These are phyloP conservation scores for Parascedosporium putredinis DNA, from an alignment of 2,329 filamentous ascomycete species.

Conservation along the genomic window DNA sequence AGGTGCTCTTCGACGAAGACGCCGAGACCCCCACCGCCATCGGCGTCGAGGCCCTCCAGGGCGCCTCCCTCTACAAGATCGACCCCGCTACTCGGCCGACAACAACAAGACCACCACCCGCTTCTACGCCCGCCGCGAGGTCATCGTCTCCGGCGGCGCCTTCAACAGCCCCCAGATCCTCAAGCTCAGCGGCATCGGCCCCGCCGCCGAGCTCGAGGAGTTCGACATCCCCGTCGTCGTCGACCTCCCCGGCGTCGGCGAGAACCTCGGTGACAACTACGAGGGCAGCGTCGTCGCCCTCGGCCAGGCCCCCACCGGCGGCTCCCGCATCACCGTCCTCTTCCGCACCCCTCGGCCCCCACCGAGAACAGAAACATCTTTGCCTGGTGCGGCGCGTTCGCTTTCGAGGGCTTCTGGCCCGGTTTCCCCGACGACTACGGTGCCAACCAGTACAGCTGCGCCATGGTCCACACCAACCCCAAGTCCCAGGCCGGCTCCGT, in stretches of 20 bases:
- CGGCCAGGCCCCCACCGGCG: constrained; percentile 11
- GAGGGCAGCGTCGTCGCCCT: constrained; percentile 17
- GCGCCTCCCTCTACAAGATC: constrained; percentile 29
- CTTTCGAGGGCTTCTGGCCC: constrained; percentile 16
- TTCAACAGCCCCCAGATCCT: constrained; percentile 27
- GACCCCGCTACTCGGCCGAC: constrained; percentile 25
- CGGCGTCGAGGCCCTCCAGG: constrained; percentile 24
- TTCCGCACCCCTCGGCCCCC: constrained; percentile 11
- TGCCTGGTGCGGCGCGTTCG: constrained; percentile 13
- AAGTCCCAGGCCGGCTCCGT: constrained; percentile 51
- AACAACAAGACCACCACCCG: constrained; percentile 13
- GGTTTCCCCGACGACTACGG: constrained; percentile 12
- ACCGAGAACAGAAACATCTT: constrained; percentile 13
- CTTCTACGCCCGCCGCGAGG: constrained; percentile 19
- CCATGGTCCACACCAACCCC: constrained; percentile 12
- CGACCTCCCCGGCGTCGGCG: constrained; percentile 51
- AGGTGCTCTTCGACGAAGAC: constrained; percentile 18
- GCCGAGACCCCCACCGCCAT: constrained; percentile 19
- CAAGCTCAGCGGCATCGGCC: constrained; percentile 26
- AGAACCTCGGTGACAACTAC: constrained; percentile 30
- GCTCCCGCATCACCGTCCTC: constrained; percentile 10
- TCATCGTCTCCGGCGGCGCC: constrained; percentile 25
- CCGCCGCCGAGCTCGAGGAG: constrained; percentile 18
- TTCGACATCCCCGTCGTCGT: constrained; percentile 37
- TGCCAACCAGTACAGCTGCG: constrained; percentile 11